These are phyloP conservation scores for Claviceps quebecensis DNA, from an alignment of 2,329 filamentous ascomycete species.

Conservation along the genomic window DNA sequence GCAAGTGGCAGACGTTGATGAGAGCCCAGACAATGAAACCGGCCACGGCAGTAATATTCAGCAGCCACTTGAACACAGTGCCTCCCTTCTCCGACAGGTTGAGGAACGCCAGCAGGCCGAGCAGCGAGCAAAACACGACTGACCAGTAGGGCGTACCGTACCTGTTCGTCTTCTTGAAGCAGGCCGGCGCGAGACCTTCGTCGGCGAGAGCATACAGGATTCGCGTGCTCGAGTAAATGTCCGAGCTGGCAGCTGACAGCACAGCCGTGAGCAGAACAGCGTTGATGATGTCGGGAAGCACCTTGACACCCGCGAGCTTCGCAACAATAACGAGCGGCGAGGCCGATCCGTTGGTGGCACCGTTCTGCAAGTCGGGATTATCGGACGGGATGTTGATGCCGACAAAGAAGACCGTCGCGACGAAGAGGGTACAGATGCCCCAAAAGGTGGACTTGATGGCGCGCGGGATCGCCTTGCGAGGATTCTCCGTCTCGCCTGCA, in stretches of 20 bases:
- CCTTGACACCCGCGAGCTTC: constrained; percentile 46
- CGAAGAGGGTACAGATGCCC: constrained; percentile 57
- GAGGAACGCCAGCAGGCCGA: constrained; percentile 53
- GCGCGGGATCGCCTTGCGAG: constrained; percentile 54
- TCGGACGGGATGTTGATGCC: constrained; percentile 55
- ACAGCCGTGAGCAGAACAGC: constrained; percentile 65
- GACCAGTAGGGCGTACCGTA: constrained; percentile 49
- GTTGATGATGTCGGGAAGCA: constrained; percentile 59
- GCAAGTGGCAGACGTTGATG: constrained; percentile 50
- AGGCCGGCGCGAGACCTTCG: constrained; percentile 45
- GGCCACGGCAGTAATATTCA: constrained; percentile 55
- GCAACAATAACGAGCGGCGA: constrained; percentile 52
- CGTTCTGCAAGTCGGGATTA: constrained; percentile 37
- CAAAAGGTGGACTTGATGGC: constrained; percentile 65
- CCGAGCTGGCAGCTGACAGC: constrained; percentile 64
- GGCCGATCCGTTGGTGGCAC: constrained; percentile 43
- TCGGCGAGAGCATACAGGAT: constrained; percentile 53
- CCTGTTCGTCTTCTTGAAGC: constrained; percentile 45
- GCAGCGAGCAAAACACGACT: constrained; percentile 36
- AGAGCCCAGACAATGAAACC: constrained; percentile 59
- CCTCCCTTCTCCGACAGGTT: constrained; percentile 46
- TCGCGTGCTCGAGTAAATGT: constrained; percentile 59
- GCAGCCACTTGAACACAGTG: constrained; percentile 56
- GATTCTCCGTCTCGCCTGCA: constrained; percentile 64
- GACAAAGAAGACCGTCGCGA: constrained; percentile 53